Conservation (phyloP, 164 flowering plant genomes). For the Sextonia rubra region DNA sequence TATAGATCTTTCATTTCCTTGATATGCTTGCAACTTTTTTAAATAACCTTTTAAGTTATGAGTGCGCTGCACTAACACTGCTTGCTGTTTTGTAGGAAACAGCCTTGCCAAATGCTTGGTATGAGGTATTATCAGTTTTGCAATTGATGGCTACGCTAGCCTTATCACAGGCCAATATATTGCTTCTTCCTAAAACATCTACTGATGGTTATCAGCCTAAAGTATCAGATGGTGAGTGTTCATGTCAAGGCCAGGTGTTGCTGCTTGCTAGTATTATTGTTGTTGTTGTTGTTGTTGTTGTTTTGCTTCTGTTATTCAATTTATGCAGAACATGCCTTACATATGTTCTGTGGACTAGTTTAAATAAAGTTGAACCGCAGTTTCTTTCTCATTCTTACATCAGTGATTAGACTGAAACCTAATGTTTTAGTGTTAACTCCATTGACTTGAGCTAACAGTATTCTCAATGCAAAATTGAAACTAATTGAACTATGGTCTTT, state of each 20-base stretch:
- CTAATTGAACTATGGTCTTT: neutral
- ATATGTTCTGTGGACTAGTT: neutral
- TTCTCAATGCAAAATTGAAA: neutral
- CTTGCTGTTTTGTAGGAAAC: slow-evolving; percentile 60
- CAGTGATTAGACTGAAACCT: neutral
- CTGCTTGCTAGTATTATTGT: neutral
- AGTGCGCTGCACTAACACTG: neutral
- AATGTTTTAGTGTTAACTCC: neutral
- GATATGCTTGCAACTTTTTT: neutral
- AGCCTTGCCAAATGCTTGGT: slow-evolving; percentile 81
- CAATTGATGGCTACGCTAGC: slow-evolving; percentile 89
- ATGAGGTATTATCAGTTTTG: slow-evolving; percentile 84
- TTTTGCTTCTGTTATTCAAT: neutral
- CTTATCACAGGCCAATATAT: slow-evolving; percentile 75
- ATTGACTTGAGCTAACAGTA: neutral
- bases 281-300: neutral
- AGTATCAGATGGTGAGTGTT: slow-evolving; percentile 75
- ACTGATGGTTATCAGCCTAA: slow-evolving; percentile 85
- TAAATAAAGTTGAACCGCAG: neutral
- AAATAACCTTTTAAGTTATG: neutral
- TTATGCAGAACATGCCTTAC: neutral
- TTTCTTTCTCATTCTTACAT: neutral
- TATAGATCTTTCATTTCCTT: neutral
- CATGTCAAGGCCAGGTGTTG: neutral
- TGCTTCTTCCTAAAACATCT: slow-evolving; percentile 86